Evolutionary conservation across 2,329 filamentous ascomycete genomes (phyloP), one percentile per base, ranked within the genome.

Genomic region (Colletotrichum filicis): DNA sequence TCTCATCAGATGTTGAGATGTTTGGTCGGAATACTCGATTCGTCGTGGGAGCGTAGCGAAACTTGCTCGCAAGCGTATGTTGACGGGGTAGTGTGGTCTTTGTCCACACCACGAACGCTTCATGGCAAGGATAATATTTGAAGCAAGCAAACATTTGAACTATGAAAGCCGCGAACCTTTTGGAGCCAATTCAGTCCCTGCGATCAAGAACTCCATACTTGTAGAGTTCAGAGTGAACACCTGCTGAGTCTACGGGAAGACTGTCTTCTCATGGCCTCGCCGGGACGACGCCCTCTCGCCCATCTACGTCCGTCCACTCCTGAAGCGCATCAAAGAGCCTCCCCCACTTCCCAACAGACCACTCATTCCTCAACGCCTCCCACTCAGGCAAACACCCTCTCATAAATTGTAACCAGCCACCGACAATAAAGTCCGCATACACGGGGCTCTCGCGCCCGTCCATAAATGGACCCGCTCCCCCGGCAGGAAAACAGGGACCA

Each of bases 401-500:
- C 66, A 85, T 75, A 85, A 89, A 87, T 6, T 83, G 81, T 77
- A 91, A 68, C 89, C 89, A 91, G 0, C 80, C 87, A 1, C 88
- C 89, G 1, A 91, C 84, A 42, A 91, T 88, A 0, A 90, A 76
- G 76, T 91, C 90, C 1, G 87, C 88, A 81, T 91, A 90, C 57
- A 91, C 0, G 87, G 86, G 7, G 88, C 88, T 14, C 73, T 79
- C 0, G 75, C 58, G 60, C 87, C 82, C 56, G 26, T 71, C 4
- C 19, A 32, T 35, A 85, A 90, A 2, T 87, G 68, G 0, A 83
- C 85, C 49, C 90, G 76, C 5, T 78, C 83, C 1, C 79, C 83
- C 26, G 90, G 76, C 56, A 78, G 42, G 42, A 8, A 49, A 49
- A 22, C 42, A 49, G 42, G 19, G 42, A 3, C 42, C 19, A 8